These are phyloP conservation scores for Allium cepa DNA, from an alignment of 106 monocot genomes.

Conservation along the genomic window DNA sequence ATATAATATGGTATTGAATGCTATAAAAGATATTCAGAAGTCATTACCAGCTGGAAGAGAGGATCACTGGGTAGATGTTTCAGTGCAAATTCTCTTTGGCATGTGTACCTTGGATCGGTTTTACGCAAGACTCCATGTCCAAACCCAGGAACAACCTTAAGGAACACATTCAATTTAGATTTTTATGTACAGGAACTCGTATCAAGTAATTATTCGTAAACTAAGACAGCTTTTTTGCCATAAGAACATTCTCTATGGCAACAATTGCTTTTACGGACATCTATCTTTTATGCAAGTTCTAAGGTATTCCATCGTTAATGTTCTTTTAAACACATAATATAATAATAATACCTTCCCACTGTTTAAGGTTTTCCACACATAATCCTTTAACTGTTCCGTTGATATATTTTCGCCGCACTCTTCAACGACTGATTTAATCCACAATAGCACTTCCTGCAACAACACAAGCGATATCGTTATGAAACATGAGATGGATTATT, in stretches of 20 bases:
- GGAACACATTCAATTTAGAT: slow-evolving; percentile 1
- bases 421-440: slow-evolving; percentile 76
- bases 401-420: slow-evolving; percentile 72
- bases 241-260: not conserved
- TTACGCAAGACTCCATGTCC: slow-evolving; percentile 98
- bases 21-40: not conserved
- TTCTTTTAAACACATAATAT: not conserved
- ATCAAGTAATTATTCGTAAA: not conserved
- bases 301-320: not conserved
- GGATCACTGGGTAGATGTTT: slow-evolving; percentile 96
- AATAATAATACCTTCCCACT: slow-evolving; percentile 63
- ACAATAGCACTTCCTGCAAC: slow-evolving; percentile 75
- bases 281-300: not conserved
- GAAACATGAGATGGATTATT: too few relatives aligned
- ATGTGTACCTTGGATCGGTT: slow-evolving; percentile 95
- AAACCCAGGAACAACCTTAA: slow-evolving; percentile 94
- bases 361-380: slow-evolving; percentile 82
- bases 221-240: not conserved
- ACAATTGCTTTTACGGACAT: not conserved
- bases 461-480: not conserved
- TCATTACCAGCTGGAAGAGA: slow-evolving; percentile 79
- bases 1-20: too few relatives aligned
- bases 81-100: slow-evolving; percentile 93
- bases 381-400: slow-evolving; percentile 73
- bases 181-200: not conserved